phyloP scores from a whole-genome alignment of 345 rosid species.

The Balakata baccata region DNA sequence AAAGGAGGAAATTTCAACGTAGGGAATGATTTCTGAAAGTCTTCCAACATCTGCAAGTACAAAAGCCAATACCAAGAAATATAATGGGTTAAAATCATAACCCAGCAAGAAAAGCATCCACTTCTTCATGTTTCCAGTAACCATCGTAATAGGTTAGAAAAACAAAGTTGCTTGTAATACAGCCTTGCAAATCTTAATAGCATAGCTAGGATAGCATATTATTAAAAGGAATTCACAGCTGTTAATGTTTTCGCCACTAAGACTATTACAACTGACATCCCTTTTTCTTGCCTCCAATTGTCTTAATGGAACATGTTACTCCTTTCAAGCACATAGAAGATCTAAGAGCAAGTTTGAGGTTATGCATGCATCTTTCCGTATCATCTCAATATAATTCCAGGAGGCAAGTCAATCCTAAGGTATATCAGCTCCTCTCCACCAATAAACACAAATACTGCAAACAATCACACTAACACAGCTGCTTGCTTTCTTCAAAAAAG shows the following conservation, averaged over 20 bases:
- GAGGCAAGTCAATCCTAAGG: not conserved
- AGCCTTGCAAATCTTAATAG: not conserved
- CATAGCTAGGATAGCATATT: not conserved
- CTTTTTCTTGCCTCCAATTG: not conserved
- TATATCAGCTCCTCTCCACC: not conserved
- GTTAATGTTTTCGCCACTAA: not conserved
- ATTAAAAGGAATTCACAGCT: not conserved
- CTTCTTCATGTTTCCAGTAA: not conserved
- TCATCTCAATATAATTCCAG: not conserved
- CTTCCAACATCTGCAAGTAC: slow-evolving; percentile 67
- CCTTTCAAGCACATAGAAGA: not conserved
- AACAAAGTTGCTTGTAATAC: not conserved
- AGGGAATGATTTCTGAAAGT: slow-evolving; percentile 79
- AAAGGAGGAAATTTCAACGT: slow-evolving; percentile 69
- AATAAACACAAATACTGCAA: not conserved
- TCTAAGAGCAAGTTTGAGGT: not conserved
- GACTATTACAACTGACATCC: not conserved
- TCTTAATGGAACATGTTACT: not conserved
- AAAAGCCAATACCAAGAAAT: slow-evolving; percentile 25
- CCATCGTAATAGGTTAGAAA: not conserved
- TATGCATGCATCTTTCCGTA: not conserved
- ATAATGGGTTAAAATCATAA: slow-evolving; percentile 10
- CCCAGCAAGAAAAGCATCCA: slow-evolving; percentile 1
- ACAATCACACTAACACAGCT: not conserved
- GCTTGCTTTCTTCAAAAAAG: not conserved